A percentile compares a stretch with the other conserved stretches of the same genome.
These are phyloP conservation scores for Galeopsis tetrahit DNA, from an alignment of 257 asterid genomes.

Conservation along the genomic window DNA sequence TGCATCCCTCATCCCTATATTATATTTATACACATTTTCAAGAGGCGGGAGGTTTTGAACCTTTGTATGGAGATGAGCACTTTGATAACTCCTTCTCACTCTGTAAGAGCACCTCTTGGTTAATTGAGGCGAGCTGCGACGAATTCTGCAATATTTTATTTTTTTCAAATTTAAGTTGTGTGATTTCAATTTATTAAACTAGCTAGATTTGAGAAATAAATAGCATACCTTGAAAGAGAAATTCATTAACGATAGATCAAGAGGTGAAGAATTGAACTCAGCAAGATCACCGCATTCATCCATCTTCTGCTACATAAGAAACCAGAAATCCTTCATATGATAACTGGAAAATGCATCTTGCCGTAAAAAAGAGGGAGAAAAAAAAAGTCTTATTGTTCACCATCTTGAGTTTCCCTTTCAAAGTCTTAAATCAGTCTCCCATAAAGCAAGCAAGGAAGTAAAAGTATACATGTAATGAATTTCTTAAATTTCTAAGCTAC, in stretches of 20 bases:
- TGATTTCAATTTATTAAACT: not conserved
- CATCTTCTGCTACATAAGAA: conserved; percentile 62
- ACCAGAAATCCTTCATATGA: conserved; percentile 26
- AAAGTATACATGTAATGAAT: conserved; percentile 10
- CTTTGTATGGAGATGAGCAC: conserved; percentile 64
- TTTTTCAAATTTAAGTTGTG: not conserved
- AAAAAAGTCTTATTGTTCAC: not conserved
- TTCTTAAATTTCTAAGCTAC: not conserved
- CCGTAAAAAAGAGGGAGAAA: too few species aligned
- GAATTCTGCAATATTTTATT: conserved; percentile 61
- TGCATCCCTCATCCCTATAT: not conserved
- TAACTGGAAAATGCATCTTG: conserved; percentile 22
- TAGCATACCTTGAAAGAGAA: conserved; percentile 87
- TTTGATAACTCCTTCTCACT: conserved; percentile 69
- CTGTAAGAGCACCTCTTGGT: conserved; percentile 84
- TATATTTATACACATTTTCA: not conserved
- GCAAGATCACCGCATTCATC: conserved; percentile 88
- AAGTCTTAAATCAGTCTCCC: conserved; percentile 19
- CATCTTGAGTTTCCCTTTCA: conserved; percentile 12
- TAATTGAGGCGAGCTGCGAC: conserved; percentile 91
- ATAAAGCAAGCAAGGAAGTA: conserved; percentile 12
- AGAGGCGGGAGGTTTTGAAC: conserved; percentile 35
- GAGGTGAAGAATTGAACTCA: conserved; percentile 69
- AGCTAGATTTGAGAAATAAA: conserved; percentile 1
- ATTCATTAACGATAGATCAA: conserved; percentile 79